Evolutionary conservation across 805 yeast genomes (phyloP), one percentile per base, ranked within the genome.

Genomic region (Cyberlindnera euphorbiiphila): DNA sequence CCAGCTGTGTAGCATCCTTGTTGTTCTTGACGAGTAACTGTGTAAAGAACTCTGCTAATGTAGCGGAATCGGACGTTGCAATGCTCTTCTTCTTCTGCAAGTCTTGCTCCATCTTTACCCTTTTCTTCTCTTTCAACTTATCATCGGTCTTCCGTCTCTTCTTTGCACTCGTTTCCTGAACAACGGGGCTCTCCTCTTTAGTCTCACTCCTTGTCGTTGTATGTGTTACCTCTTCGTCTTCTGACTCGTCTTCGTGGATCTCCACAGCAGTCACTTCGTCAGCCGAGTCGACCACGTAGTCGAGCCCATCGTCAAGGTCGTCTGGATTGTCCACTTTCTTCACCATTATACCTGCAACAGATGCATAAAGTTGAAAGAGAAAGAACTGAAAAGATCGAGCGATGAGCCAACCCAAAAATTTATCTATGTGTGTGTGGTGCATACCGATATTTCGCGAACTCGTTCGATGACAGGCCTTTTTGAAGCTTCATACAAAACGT

Each of bases 291-390:
- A 74, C 65, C 5, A 67, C 71, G 53, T 83, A 84, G 4, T 70
- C 82, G 34, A 86, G 64, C 3, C 87, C 91, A 55, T 85, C 95
- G 35, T 85, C 89, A 41, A 86, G 65, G 43, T 82, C 95, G 59
- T 87, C 95, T 7, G 46, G 50, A 23, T 41, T 43, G 20, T 40
- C 44, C 17, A 40, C 6, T 21, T 29, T 35, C 19, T 34, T 31
- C 43, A 39, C 39, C 19, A 3, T 24, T 11, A 16, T 6, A 17
- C 9, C 12, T 21, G 25, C 21, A 25, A 25, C 5, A 18, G 17
- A 9, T 22, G 12, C 21, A 18, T 23, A 29, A 11, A 19, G 10
- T 21, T 11, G 8, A 9, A 21, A 21, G 8, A 8, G 11, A 17
- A 27, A 5, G 21, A 27, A 7, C 21, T 13, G 17, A 19, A 16